Percentiles rank a stretch among this genome's conserved stretches.
Evolutionary conservation across 129 eudicot species (phyloP).

Genomic region (Logfia minima): DNA sequence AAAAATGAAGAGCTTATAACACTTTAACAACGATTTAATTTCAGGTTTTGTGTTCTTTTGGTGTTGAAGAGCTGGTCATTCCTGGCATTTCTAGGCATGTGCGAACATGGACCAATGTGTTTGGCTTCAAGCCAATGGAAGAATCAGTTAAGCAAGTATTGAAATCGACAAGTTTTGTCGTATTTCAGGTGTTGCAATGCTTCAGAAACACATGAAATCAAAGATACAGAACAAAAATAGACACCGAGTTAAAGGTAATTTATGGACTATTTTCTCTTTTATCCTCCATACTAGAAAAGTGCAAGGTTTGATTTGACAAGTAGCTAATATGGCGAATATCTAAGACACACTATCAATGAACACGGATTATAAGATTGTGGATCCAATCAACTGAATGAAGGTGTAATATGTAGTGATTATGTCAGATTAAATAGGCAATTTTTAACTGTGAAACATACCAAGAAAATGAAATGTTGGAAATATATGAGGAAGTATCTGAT

Average conservation of each 20-base stretch:
- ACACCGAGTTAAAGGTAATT: background rate
- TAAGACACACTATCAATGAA: no score
- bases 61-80: constrained; percentile 45
- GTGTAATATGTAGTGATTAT: background rate
- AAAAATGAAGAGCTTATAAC: background rate
- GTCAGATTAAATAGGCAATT: background rate
- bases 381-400: background rate
- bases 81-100: constrained; percentile 35
- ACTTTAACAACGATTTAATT: background rate
- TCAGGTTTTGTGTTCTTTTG: constrained; percentile 41
- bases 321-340: no score
- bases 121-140: constrained; percentile 46
- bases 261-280: constrained; percentile 16
- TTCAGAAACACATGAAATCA: constrained; percentile 38
- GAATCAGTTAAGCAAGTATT: constrained; percentile 25
- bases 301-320: no score
- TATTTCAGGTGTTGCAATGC: constrained; percentile 40
- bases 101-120: constrained; percentile 39
- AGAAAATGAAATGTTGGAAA: no score
- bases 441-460: background rate
- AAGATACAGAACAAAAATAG: no score
- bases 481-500: no score
- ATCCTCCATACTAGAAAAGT: background rate
- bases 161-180: constrained; percentile 30
- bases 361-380: no score